Conservation (phyloP, 148 eudicot genomes). For the Cornus suecica region DNA sequence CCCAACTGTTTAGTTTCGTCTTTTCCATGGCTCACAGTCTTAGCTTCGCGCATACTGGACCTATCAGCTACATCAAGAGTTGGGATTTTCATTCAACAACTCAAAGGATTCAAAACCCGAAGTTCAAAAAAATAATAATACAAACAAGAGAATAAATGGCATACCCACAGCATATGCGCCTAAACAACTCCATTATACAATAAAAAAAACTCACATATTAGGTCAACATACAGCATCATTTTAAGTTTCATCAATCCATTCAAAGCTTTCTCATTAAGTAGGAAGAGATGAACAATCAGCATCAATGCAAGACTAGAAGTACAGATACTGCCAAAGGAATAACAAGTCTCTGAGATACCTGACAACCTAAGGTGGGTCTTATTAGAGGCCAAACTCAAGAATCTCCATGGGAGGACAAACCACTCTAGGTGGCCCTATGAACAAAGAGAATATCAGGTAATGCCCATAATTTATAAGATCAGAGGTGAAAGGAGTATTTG, state of each 20-base stretch:
- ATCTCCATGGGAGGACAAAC: neutral
- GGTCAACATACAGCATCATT: neutral
- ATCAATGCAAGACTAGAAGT: neutral
- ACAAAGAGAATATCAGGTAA: too few species aligned
- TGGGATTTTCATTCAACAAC: conserved; percentile 32
- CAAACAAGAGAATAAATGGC: neutral
- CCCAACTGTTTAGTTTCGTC: conserved; percentile 39
- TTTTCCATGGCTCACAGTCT: conserved; percentile 18
- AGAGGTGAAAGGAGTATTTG: too few species aligned
- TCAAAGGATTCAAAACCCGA: conserved; percentile 32
- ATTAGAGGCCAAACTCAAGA: neutral
- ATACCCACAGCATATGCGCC: neutral
- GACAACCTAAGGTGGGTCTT: neutral
- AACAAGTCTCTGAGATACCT: neutral
- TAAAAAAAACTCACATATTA: neutral
- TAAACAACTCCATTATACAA: neutral
- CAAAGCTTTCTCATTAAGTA: neutral
- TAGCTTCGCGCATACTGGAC: conserved; percentile 33
- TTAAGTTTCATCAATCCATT: neutral
- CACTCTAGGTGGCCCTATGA: too few species aligned
- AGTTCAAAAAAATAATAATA: conserved; percentile 2
- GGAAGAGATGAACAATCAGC: neutral
- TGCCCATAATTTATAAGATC: too few species aligned
- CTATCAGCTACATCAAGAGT: conserved; percentile 32
- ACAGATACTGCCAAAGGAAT: neutral